Evolutionary conservation across 352 stramenopile genomes (phyloP), one percentile per base, ranked within the genome.

Genomic region (Plasmopara muralis): DNA sequence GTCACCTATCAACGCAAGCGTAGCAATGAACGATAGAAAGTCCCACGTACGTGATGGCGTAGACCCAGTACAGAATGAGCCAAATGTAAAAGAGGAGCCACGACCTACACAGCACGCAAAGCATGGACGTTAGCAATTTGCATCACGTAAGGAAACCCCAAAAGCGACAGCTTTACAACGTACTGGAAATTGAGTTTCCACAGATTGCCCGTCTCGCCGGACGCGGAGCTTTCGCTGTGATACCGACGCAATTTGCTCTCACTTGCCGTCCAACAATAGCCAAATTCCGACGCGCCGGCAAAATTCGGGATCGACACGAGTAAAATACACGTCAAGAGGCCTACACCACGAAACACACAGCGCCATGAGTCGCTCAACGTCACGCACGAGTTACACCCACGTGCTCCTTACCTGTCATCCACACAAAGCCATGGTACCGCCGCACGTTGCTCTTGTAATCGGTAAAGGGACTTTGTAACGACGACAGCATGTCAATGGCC

Each of bases 81-180:
- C 83, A 93, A 12, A 87, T 72, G 68, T 93, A 92, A 53, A 93
- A 93, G 18, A 93, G 74, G 18, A 81, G 49, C 83, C 83, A 93
- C 25, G 81, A 90, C 47, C 76, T 87, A 39, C 20, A 25, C 20
- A 25, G 20, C 20, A 25, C 20, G 20, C 20, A 25, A 25, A 3
- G 1, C 20, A 25, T 25, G 3, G 3, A 25, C 20, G 3, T 25
- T 1, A 25, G 20, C 20, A 25, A 25, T n/a, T n/a, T n/a, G n/a
- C n/a, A n/a, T n/a, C n/a, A n/a, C 20, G 1, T 25, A 25, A 25
- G 20, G 3, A 1, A 1, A 1, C 20, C 3, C 20, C 18, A 34
- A 14, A 12, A 34, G 20, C 37, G 5, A 10, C 25, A 39, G 16
- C 9, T 30, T 5, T 2, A 38, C 1, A 39, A 72, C 72, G 55